Evolutionary conservation across 2,329 filamentous ascomycete species (phyloP).

Genomic region (Phyllachora maydis): DNA sequence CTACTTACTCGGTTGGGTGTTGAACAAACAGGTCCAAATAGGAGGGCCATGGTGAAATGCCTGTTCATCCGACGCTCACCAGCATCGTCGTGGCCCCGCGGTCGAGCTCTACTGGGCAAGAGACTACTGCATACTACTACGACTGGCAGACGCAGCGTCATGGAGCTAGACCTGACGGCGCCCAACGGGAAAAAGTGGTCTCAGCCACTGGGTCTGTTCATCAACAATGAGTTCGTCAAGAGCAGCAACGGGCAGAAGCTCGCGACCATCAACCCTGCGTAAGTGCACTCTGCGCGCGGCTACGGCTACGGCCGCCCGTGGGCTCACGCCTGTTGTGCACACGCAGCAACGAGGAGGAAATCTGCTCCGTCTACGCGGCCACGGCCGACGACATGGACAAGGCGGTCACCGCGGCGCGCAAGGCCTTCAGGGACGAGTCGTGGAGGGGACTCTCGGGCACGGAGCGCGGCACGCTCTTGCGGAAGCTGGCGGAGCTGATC

Average conservation of each 20-base stretch:
- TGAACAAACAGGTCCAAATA: no score
- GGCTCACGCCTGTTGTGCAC: not conserved
- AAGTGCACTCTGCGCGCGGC: slow-evolving; percentile 7
- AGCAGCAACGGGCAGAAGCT: slow-evolving; percentile 44
- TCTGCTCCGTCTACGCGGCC: slow-evolving; percentile 51
- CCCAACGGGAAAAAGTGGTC: slow-evolving; percentile 55
- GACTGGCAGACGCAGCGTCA: no score
- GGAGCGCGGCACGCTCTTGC: slow-evolving; percentile 47
- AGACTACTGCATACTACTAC: no score
- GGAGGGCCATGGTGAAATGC: no score
- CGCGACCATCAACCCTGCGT: slow-evolving; percentile 49
- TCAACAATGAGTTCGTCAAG: slow-evolving; percentile 62
- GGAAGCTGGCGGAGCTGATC: slow-evolving; percentile 48
- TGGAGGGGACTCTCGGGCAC: slow-evolving; percentile 51
- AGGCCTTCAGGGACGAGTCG: slow-evolving; percentile 42
- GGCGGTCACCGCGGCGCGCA: slow-evolving; percentile 48
- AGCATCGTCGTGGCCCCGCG: no score
- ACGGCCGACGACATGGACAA: slow-evolving; percentile 44
- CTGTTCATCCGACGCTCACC: no score
- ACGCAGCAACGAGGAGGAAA: slow-evolving; percentile 36
- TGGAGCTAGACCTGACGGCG: slow-evolving; percentile 43
- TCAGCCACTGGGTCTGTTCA: slow-evolving; percentile 62
- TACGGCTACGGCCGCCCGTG: slow-evolving; percentile 1
- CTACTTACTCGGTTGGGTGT: slow-evolving; percentile 1
- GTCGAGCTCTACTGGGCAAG: no score